Evolutionary conservation across 768 basidiomycete species (phyloP), one percentile per base, ranked within the genome.

Genomic region (Fomitopsis serialis): DNA sequence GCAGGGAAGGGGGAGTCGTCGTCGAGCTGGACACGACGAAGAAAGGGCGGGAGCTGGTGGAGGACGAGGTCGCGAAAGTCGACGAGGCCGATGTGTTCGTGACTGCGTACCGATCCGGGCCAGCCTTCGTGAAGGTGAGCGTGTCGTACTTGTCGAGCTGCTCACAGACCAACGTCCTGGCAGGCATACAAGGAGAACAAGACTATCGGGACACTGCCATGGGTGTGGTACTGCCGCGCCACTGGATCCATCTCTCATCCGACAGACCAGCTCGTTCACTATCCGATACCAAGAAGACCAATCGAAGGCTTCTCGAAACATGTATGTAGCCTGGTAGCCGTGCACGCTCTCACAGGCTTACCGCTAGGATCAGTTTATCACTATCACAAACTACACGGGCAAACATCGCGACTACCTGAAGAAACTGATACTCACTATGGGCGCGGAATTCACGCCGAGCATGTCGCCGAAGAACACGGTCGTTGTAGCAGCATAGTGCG

Each of bases 351-450:
- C 29, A 32, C 4, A 17, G 7, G 2, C 29, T 15, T 11, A 25
- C 3, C 8, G 29, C n/a, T 27, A 36, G 21, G 23, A 8, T 32
- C 43, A 92, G 89, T 76, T 81, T 58, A 84, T 96, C 51, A 89
- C 92, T 0, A 75, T 96, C 1, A 92, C 92, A 0, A 95, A 95
- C 63, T 96, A 94, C 65, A 88, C 89, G 0, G 93, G 94, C 2
- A 82, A 85, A 35, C 78, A 89, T 6, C 78, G 93, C 2, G 93
- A 96, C 49, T 95, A 95, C 63, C 76, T 98, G 48, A 92, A 92
- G 71, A 84, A 82, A 56, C 72, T 98, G 15, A 89, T 98, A 48
- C 70, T 70, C 5, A 69, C 80, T 4, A 82, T 91, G 78, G 94
- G 92, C 1, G 92, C 81, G 1, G 75, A 69, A 24, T 95, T 92